Evolutionary conservation across 1,139 yeast genomes (phyloP), one percentile per base, ranked within the genome.

Genomic region (Williopsis jadinii): DNA sequence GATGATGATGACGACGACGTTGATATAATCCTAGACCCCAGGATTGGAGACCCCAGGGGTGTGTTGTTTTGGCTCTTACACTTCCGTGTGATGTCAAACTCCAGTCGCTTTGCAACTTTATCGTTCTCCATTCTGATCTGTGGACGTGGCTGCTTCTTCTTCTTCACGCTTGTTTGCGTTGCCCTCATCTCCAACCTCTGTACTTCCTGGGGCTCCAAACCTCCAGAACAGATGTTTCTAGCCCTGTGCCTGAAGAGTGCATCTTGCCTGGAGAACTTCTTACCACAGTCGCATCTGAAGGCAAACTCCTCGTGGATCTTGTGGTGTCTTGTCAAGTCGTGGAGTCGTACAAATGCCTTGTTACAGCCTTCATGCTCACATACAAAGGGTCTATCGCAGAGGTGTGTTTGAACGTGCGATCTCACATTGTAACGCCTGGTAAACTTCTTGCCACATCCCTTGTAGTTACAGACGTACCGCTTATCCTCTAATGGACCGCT

Each of bases 371-470:
- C 77, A 52, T 66, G 67, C 28, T 73, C 68, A 60, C 97, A 88
- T 38, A 61, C 55, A 63, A 80, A 83, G 1, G 99, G 99, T 43
- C 97, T 70, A 61, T 94, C 98, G 60, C 94, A 82, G 41, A 94
- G 67, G 68, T 94, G 99, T 1, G 98, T 94, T 60, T 94, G 98
- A 43, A 94, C 90, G 60, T 94, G 99, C 0, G 97, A 87, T 47
- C 97, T 72, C n/a, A 87, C 88, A 59, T 94, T 94, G 64, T 94
- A 94, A 39, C 96, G 71, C 56, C 98, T 72, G 9, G 90, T 80
- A 63, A 94, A 92, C 43, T 75, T 68, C 62, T 94, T 88, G 13
- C 86, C 84, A 64, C 99, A 94, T 41, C 75, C 73, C 26, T 84
- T 77, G 61, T 72, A 92, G 44, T 76, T 71, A 62, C 99, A 94